Evolutionary conservation across 345 rosid species (phyloP).

Genomic region (Eucalyptus caleyi): DNA sequence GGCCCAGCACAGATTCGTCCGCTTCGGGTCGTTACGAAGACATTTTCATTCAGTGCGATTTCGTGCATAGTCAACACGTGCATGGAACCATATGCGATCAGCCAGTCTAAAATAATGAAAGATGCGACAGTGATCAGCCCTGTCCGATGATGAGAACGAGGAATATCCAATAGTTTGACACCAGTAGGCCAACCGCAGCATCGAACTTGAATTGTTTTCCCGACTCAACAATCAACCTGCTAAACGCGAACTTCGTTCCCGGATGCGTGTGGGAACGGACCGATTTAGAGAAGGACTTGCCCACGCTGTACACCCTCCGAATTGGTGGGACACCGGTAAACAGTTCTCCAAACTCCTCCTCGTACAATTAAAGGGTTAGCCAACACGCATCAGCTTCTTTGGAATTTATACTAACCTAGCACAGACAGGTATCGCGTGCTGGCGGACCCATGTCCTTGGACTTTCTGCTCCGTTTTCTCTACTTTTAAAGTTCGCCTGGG

Average conservation of each 20-base stretch:
- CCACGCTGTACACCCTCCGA: background rate
- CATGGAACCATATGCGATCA: background rate
- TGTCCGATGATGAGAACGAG: background rate
- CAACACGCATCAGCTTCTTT: background rate
- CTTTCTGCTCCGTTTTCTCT: background rate
- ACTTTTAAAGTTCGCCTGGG: background rate
- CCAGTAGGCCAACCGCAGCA: background rate
- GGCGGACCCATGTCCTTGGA: background rate
- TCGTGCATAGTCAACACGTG: background rate
- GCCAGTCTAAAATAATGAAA: no score
- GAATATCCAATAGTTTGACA: background rate
- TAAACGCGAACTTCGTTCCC: background rate
- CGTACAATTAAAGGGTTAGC: background rate
- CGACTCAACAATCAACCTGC: background rate
- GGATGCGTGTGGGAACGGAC: background rate
- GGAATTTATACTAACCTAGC: background rate
- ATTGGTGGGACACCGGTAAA: background rate
- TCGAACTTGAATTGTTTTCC: background rate
- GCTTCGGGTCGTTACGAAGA: background rate
- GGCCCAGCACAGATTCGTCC: background rate
- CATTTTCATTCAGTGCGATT: background rate
- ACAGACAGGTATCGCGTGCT: background rate
- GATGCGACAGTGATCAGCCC: no score
- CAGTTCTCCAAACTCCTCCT: background rate
- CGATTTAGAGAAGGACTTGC: background rate